phyloP scores from a whole-genome alignment of 2,329 filamentous ascomycete genomes.

The Ascochyta clinopodiicola region DNA sequence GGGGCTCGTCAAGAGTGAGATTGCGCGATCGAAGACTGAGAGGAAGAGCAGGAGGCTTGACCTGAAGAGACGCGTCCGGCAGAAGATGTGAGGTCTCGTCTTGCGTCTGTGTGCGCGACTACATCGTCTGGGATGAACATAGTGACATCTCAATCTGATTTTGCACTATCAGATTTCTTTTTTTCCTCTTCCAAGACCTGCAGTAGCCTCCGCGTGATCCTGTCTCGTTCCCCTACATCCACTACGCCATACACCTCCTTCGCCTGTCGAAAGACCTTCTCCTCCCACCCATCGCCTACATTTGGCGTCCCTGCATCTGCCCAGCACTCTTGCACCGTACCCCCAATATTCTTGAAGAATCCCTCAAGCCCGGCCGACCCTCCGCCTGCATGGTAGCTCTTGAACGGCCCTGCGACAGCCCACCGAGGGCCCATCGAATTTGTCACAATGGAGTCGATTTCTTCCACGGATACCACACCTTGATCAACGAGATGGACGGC shows the following conservation, averaged over 20 bases:
- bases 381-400: constrained; percentile 65
- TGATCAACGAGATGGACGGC: constrained; percentile 60
- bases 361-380: constrained; percentile 59
- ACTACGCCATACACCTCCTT: constrained; percentile 56
- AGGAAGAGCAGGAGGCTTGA: not conserved
- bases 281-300: constrained; percentile 56
- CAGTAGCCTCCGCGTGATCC: constrained; percentile 51
- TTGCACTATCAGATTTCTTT: not conserved
- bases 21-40: not conserved
- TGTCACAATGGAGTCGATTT: constrained; percentile 59
- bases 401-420: constrained; percentile 58
- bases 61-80: not conserved
- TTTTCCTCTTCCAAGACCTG: constrained; percentile 47
- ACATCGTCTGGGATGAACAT: not conserved
- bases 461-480: constrained; percentile 60
- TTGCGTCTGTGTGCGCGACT: not conserved
- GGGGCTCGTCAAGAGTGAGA: not conserved
- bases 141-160: not conserved
- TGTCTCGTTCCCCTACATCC: constrained; percentile 51
- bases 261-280: constrained; percentile 54
- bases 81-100: not conserved
- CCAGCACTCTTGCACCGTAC: constrained; percentile 63
- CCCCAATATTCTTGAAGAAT: constrained; percentile 64
- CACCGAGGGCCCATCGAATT: constrained; percentile 38
- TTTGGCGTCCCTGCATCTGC: constrained; percentile 54